Evolutionary conservation across 192 early-diverging fungal genomes (phyloP), one percentile per base, ranked within the genome.

Genomic region (Coemansia reversa): DNA sequence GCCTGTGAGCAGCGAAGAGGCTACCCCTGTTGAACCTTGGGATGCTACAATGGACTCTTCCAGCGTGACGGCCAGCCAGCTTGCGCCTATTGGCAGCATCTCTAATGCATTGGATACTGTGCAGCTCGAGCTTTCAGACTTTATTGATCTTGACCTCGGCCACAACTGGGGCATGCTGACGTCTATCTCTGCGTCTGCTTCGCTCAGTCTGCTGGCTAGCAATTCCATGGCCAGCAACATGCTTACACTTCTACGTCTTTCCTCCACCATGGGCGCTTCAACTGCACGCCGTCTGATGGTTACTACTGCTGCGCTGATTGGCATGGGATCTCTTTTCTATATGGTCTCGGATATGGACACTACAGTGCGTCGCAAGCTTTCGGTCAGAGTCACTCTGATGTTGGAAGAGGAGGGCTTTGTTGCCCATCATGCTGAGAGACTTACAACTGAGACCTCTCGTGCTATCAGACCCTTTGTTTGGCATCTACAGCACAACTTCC

Each of bases 301-400:
- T 55, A 69, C 67, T 14, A 62, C 71, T 11, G 77, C 74, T 7
- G 54, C 53, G 49, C 62, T 80, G 22, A 52, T 80, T 23, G 77
- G 82, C 14, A 58, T 86, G 51, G 88, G 89, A 51, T 70, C 85
- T 0, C 55, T 86, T 27, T 68, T 86, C 23, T 92, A 90, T 62
- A 69, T 92, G 54, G 76, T 88, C 6, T 75, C 83, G 7, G 91
- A 92, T 33, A 87, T 90, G 84, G 86, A 86, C 58, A 75, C 82
- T 29, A 88, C 86, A 0, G 82, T 92, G 62, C 84, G 88, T 30
- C 86, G 88, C 74, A 90, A 91, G 73, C 82, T 91, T 54, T 81
- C 86, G 12, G 72, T 62, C n/a, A 61, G 82, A 5, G 63, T 82
- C 24, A 58, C 67, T 78, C 65, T 89, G 86, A 72, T 61, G 67